Evolutionary conservation across 2,329 filamentous ascomycete species (phyloP).

Genomic region (Pseudogymnoascus sp.): DNA sequence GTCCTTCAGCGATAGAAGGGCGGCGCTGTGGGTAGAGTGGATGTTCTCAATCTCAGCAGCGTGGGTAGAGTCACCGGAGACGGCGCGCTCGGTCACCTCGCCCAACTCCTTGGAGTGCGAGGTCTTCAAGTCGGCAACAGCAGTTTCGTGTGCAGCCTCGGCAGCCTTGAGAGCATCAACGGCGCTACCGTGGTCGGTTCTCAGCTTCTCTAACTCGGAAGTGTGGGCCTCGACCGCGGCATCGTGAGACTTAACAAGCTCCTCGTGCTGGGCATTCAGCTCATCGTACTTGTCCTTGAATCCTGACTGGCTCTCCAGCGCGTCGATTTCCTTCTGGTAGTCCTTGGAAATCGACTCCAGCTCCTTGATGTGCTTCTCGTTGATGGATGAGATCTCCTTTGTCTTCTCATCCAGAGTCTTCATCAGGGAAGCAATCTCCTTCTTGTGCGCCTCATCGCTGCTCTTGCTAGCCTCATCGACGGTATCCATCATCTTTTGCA

Average conservation of each 20-base stretch:
- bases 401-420: constrained; percentile 26
- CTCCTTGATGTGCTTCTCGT: constrained; percentile 48
- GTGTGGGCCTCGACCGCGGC: constrained; percentile 16
- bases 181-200: constrained; percentile 21
- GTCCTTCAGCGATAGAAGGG: constrained; percentile 34
- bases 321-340: constrained; percentile 57
- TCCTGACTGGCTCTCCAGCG: constrained; percentile 52
- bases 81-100: constrained; percentile 42
- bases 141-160: constrained; percentile 44
- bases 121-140: constrained; percentile 46
- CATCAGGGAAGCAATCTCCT: constrained; percentile 22
- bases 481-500: constrained; percentile 41
- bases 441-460: constrained; percentile 24
- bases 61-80: constrained; percentile 39
- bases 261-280: constrained; percentile 48
- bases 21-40: constrained; percentile 44
- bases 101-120: constrained; percentile 52
- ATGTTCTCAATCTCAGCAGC: constrained; percentile 41
- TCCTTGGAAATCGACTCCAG: constrained; percentile 51
- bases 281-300: constrained; percentile 57
- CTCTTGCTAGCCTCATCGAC: constrained; percentile 35
- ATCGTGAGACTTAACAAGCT: constrained; percentile 31
- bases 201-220: constrained; percentile 17
- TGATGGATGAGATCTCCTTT: constrained; percentile 36
- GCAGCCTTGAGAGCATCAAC: constrained; percentile 38